Conservation (phyloP, 306 rosid species). For the Cucumis melo region DNA sequence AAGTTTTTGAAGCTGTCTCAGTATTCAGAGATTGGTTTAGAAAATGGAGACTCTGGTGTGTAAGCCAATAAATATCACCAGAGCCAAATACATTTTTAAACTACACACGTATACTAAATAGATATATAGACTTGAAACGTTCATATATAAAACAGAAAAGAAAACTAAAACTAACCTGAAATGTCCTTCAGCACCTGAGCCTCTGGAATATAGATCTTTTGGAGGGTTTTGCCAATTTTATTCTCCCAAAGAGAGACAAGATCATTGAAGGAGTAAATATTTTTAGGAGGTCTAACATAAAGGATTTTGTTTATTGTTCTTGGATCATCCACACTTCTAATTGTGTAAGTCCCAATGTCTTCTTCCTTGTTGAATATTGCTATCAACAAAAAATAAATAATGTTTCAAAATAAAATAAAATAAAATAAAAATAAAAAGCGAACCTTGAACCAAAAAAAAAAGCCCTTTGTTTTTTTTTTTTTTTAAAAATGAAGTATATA, state of each 20-base stretch:
- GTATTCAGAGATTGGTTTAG: too few relatives aligned
- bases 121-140: too few relatives aligned
- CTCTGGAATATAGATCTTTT: background rate
- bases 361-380: background rate
- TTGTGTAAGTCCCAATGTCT: background rate
- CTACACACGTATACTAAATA: background rate
- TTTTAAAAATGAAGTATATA: too few relatives aligned
- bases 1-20: too few relatives aligned
- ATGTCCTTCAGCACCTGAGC: background rate
- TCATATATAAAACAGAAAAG: too few relatives aligned
- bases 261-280: background rate
- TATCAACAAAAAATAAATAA: background rate
- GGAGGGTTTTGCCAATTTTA: background rate
- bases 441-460: too few relatives aligned
- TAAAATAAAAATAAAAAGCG: too few relatives aligned
- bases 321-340: background rate
- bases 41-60: too few relatives aligned
- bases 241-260: background rate
- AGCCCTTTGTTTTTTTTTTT: too few relatives aligned
- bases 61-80: background rate
- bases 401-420: too few relatives aligned
- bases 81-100: background rate
- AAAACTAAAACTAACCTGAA: background rate
- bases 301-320: background rate
- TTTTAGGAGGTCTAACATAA: background rate